Evolutionary conservation across 2,329 filamentous ascomycete genomes (phyloP).

Genomic region (Scolecobasidium constrictum): DNA sequence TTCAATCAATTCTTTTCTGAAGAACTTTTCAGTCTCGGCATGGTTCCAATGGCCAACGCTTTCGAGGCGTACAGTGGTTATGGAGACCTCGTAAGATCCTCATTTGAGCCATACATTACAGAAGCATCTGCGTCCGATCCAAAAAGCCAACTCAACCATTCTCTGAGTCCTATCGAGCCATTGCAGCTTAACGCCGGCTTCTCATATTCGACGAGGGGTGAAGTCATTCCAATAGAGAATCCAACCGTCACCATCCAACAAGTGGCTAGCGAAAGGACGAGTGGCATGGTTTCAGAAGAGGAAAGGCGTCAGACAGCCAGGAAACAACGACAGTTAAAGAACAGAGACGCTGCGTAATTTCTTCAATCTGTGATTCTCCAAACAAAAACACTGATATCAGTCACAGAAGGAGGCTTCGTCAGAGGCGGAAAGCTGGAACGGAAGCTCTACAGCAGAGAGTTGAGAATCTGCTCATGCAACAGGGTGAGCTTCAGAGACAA

Average conservation of each 20-base stretch:
- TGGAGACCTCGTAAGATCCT: neutral
- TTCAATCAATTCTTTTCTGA: too few relatives aligned
- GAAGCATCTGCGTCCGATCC: neutral
- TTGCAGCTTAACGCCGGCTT: slow-evolving; percentile 5
- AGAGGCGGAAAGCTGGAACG: slow-evolving; percentile 11
- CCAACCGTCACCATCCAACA: slow-evolving; percentile 5
- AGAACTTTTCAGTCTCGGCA: too few relatives aligned
- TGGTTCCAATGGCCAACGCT: too few relatives aligned
- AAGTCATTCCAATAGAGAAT: slow-evolving; percentile 3
- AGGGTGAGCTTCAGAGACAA: slow-evolving; percentile 11
- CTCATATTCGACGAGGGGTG: slow-evolving; percentile 8
- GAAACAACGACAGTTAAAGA: slow-evolving; percentile 9
- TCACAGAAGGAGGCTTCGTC: slow-evolving; percentile 9
- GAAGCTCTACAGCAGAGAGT: slow-evolving; percentile 11
- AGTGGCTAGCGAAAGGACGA: slow-evolving; percentile 4
- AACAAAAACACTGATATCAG: slow-evolving; percentile 11
- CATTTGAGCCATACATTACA: neutral
- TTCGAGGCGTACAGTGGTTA: too few relatives aligned
- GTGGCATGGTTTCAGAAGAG: slow-evolving; percentile 6
- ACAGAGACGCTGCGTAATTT: slow-evolving; percentile 10
- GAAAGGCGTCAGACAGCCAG: slow-evolving; percentile 8
- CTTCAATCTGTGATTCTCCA: slow-evolving; percentile 10
- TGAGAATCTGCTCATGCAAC: slow-evolving; percentile 10
- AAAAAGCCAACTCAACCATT: slow-evolving; percentile 6
- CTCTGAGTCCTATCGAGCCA: slow-evolving; percentile 4